Percentiles rank a stretch among this genome's conserved stretches.
Evolutionary conservation across 371 early-diverging fungal genomes (phyloP).

Genomic region (Mortierella sp.): DNA sequence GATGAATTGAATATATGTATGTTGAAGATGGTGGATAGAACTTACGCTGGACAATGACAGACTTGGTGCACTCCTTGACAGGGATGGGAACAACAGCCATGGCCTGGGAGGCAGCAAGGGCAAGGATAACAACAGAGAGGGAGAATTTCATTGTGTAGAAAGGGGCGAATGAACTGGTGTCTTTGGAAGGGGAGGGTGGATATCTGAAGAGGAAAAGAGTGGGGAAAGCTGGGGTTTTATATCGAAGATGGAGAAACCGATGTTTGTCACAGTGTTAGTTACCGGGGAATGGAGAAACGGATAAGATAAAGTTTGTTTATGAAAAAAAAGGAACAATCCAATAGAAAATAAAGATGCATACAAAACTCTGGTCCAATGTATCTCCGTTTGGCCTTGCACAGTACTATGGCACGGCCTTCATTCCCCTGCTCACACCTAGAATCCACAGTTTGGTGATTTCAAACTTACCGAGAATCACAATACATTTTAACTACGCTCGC

Average conservation of each 20-base stretch:
- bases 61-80: conserved; percentile 29
- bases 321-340: no score
- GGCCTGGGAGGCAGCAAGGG: conserved; percentile 43
- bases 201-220: conserved; percentile 27
- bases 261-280: not conserved
- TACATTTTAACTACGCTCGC: not conserved
- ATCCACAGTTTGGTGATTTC: not conserved
- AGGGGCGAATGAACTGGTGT: not conserved
- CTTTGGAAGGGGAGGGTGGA: conserved; percentile 22
- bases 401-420: no score
- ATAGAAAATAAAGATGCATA: no score
- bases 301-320: no score
- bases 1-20: not conserved
- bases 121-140: conserved; percentile 32
- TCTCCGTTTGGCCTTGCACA: no score
- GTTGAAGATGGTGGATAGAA: not conserved
- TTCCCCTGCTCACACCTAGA: conserved; percentile 12
- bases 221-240: not conserved
- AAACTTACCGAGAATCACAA: conserved; percentile 15
- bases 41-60: conserved; percentile 32
- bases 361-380: no score
- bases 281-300: not conserved
- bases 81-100: conserved; percentile 42
- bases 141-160: conserved; percentile 33
- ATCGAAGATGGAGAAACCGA: not conserved